Evolutionary conservation across 2,329 filamentous ascomycete species (phyloP).

Genomic region (Capronia epimyces): DNA sequence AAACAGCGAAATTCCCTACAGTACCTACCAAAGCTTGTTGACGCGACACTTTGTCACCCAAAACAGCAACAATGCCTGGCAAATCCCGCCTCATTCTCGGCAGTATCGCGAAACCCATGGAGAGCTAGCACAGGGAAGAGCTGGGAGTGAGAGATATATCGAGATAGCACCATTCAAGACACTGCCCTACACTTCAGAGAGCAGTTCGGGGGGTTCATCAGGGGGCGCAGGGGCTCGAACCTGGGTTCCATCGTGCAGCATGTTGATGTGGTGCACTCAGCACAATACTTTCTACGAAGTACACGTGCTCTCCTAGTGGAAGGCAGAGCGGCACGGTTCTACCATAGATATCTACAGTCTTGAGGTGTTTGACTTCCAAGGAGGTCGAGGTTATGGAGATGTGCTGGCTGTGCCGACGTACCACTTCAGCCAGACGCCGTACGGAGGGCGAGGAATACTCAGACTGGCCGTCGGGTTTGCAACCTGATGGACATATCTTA

Average conservation of each 20-base stretch:
- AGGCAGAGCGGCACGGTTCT: neutral
- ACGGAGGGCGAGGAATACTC: neutral
- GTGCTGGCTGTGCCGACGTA: neutral
- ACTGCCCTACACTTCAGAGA: conserved; percentile 22
- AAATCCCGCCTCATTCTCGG: conserved; percentile 20
- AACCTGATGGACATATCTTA: neutral
- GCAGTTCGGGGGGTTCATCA: conserved; percentile 5
- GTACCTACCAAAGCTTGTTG: conserved; percentile 22
- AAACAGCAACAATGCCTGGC: conserved; percentile 20
- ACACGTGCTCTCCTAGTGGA: conserved; percentile 17
- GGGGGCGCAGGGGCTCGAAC: conserved; percentile 12
- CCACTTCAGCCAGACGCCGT: neutral
- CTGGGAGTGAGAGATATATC: conserved; percentile 20
- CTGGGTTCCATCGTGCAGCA: conserved; percentile 22
- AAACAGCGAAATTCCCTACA: conserved; percentile 12
- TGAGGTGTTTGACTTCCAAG: no score
- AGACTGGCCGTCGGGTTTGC: neutral
- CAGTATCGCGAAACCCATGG: conserved; percentile 17
- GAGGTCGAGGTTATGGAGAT: neutral
- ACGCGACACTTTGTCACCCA: conserved; percentile 20
- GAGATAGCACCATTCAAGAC: conserved; percentile 24
- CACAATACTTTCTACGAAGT: conserved; percentile 24
- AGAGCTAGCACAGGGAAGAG: conserved; percentile 9
- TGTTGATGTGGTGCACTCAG: conserved; percentile 22
- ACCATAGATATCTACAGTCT: conserved; percentile 9